Conservation (phyloP, 2,329 filamentous ascomycete genomes). For the Claviceps pazoutovae region DNA sequence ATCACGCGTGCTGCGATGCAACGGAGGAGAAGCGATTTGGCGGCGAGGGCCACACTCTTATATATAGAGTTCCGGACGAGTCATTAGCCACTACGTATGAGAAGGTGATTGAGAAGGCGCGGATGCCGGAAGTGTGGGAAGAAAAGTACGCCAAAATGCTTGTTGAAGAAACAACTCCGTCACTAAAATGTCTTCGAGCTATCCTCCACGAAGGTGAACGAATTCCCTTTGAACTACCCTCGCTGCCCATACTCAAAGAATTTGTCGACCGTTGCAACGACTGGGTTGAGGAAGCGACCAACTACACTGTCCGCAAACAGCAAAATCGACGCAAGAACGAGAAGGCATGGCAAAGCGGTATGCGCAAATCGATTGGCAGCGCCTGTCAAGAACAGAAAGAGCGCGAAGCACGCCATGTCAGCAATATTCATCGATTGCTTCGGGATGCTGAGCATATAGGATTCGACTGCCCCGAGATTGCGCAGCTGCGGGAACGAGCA, state of each 20-base stretch:
- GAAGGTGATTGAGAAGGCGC: conserved; percentile 76
- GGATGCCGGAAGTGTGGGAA: conserved; percentile 75
- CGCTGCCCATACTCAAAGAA: conserved; percentile 64
- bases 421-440: conserved; percentile 76
- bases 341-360: conserved; percentile 64
- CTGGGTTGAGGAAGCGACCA: conserved; percentile 94
- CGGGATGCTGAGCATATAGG: conserved; percentile 72
- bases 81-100: conserved; percentile 51
- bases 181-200: conserved; percentile 71
- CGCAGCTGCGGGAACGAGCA: conserved; percentile 69
- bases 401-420: conserved; percentile 73
- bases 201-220: conserved; percentile 88
- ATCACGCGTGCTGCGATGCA: conserved; percentile 64
- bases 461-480: conserved; percentile 88
- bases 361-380: conserved; percentile 50
- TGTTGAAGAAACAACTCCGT: conserved; percentile 70
- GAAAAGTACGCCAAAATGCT: conserved; percentile 77
- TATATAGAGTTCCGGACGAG: conserved; percentile 64
- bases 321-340: conserved; percentile 94
- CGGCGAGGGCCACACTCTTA: conserved; percentile 58
- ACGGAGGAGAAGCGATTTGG: conserved; percentile 51
- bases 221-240: conserved; percentile 79
- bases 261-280: conserved; percentile 96
- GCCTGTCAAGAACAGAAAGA: conserved; percentile 57
- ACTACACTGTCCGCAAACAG: conserved; percentile 93